Conservation (phyloP, 2,329 filamentous ascomycete species). For the Alternaria metachromatica region DNA sequence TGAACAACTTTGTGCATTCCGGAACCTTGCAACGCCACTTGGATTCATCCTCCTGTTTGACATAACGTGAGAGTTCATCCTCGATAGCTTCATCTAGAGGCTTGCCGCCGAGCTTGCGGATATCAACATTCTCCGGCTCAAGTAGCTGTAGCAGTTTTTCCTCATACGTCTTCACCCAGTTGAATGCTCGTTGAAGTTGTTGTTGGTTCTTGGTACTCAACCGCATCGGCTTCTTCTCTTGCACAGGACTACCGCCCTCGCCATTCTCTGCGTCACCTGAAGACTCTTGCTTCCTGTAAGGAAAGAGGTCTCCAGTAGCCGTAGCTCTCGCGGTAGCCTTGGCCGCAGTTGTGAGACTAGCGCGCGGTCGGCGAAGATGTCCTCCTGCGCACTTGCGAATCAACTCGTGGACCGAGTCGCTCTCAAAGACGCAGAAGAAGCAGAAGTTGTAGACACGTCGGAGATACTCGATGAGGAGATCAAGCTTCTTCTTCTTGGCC, state of each 20-base stretch:
- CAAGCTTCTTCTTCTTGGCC: constrained; percentile 94
- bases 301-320: constrained; percentile 81
- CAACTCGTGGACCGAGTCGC: constrained; percentile 94
- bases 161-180: constrained; percentile 99
- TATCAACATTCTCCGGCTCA: constrained; percentile 84
- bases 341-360: constrained; percentile 80
- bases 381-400: constrained; percentile 95
- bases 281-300: constrained; percentile 75
- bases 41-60: constrained; percentile 97
- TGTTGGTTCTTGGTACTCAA: constrained; percentile 80
- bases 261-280: constrained; percentile 70
- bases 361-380: constrained; percentile 90
- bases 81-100: constrained; percentile 83
- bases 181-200: constrained; percentile 92
- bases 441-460: constrained; percentile 98
- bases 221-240: constrained; percentile 73
- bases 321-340: constrained; percentile 87
- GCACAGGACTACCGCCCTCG: constrained; percentile 66
- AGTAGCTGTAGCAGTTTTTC: constrained; percentile 94
- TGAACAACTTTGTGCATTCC: constrained; percentile 96
- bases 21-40: constrained; percentile 97
- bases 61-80: constrained; percentile 83
- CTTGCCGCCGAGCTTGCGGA: constrained; percentile 90
- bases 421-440: constrained; percentile 99
- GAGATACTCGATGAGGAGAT: constrained; percentile 94